A percentile compares a stretch with the other conserved stretches of the same genome.
These are phyloP conservation scores for Caloboletus inedulis DNA, from an alignment of 1,284 basidiomycete species.

Conservation along the genomic window DNA sequence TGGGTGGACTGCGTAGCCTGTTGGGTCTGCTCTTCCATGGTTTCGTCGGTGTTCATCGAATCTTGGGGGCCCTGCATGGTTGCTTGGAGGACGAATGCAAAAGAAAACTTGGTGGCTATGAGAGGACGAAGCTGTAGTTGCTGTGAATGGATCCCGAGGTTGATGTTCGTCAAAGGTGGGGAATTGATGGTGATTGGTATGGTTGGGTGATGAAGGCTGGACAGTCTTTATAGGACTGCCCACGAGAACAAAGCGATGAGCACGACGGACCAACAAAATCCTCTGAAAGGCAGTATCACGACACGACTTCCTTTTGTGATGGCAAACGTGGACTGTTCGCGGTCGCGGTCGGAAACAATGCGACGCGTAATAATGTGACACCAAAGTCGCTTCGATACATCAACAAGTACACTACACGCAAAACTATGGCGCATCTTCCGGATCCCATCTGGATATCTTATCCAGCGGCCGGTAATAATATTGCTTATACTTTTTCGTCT, in stretches of 20 bases:
- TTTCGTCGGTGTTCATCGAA: slow-evolving; percentile 27
- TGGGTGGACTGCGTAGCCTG: slow-evolving; percentile 52
- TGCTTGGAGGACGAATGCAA: not conserved
- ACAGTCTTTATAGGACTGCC: slow-evolving; percentile 20
- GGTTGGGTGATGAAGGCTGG: not conserved
- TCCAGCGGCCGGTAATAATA: slow-evolving; percentile 72
- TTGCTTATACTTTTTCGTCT: slow-evolving; percentile 77
- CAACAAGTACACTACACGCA: slow-evolving; percentile 1
- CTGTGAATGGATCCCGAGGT: not conserved
- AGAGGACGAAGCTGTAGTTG: not conserved
- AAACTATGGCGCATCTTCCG: slow-evolving; percentile 46
- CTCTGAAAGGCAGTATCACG: slow-evolving; percentile 16
- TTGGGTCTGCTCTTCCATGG: slow-evolving; percentile 42
- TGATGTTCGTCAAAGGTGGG: slow-evolving; percentile 3
- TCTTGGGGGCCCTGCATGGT: slow-evolving; percentile 22
- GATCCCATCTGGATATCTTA: slow-evolving; percentile 62
- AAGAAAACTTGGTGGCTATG: not conserved
- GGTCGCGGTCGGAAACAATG: too few species aligned
- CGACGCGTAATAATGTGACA: not conserved
- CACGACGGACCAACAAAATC: slow-evolving; percentile 12
- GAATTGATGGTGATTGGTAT: not conserved
- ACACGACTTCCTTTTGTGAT: slow-evolving; percentile 14
- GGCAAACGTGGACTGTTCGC: not conserved
- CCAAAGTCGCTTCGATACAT: slow-evolving; percentile 23
- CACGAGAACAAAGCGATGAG: slow-evolving; percentile 19